Percentiles rank a stretch among this genome's conserved stretches.
These are phyloP conservation scores for Leccinum subgranulosum DNA, from an alignment of 768 basidiomycete species.

Conservation along the genomic window DNA sequence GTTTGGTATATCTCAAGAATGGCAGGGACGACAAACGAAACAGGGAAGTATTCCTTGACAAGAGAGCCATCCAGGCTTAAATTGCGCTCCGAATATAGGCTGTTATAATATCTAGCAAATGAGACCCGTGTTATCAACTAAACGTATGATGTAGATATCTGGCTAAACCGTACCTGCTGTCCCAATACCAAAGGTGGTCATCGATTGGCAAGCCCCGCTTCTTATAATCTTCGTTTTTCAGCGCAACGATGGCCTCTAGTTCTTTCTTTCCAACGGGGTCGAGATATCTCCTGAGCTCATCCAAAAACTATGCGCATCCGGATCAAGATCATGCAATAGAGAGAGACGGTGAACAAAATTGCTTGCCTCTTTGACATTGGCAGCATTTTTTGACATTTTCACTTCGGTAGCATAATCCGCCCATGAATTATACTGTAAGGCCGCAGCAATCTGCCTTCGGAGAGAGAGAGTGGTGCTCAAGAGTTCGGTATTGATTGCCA, in stretches of 20 bases:
- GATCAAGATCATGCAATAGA: background rate
- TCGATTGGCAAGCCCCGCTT: slow-evolving; percentile 59
- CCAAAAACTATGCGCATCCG: slow-evolving; percentile 53
- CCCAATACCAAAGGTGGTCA: slow-evolving; percentile 74
- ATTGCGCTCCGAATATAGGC: slow-evolving; percentile 55
- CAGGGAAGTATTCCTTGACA: slow-evolving; percentile 90
- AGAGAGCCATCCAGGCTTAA: slow-evolving; percentile 71
- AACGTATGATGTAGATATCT: background rate
- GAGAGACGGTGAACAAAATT: background rate
- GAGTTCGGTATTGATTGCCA: slow-evolving; percentile 66
- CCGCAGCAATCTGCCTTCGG: slow-evolving; percentile 60
- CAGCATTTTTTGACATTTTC: slow-evolving; percentile 75
- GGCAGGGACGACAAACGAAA: slow-evolving; percentile 74
- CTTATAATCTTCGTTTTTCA: slow-evolving; percentile 73
- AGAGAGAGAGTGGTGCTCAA: slow-evolving; percentile 64
- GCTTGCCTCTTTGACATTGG: slow-evolving; percentile 53
- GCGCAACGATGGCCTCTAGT: slow-evolving; percentile 54
- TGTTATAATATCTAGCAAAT: slow-evolving; percentile 30
- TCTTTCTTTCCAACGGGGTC: slow-evolving; percentile 71
- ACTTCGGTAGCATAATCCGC: slow-evolving; percentile 81
- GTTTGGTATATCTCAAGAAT: slow-evolving; percentile 84
- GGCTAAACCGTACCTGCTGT: slow-evolving; percentile 57
- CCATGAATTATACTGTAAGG: slow-evolving; percentile 75
- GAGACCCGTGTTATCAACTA: background rate
- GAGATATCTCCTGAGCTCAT: slow-evolving; percentile 68